A percentile compares a stretch with the other conserved stretches of the same genome.
These are phyloP conservation scores for Irpex rosettiformis DNA, from an alignment of 1,284 basidiomycete species.

Conservation along the genomic window DNA sequence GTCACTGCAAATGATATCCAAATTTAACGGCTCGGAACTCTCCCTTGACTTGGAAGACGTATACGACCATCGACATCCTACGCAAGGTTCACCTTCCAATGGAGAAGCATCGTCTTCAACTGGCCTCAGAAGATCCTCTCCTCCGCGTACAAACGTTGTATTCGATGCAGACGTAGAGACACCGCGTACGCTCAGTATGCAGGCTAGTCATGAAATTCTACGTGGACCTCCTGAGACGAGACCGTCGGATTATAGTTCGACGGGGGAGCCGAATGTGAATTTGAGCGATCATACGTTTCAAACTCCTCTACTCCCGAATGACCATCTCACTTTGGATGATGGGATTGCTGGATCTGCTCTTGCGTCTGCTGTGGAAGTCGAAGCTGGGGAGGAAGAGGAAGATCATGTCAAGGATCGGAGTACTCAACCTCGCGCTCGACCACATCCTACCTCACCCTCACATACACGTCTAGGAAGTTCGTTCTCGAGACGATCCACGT, in stretches of 20 bases:
- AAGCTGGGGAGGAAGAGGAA: not conserved
- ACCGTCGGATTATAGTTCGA: slow-evolving; percentile 37
- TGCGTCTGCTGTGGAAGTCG: not conserved
- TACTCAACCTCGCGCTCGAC: not conserved
- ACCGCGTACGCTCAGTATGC: slow-evolving; percentile 8
- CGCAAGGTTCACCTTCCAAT: not conserved
- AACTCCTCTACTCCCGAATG: slow-evolving; percentile 22
- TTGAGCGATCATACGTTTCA: slow-evolving; percentile 34
- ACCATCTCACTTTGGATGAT: not conserved
- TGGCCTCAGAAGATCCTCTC: not conserved
- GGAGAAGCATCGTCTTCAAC: not conserved
- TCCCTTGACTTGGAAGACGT: slow-evolving; percentile 72
- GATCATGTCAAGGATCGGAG: slow-evolving; percentile 5
- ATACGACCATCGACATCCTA: slow-evolving; percentile 38
- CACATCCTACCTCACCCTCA: too few species aligned
- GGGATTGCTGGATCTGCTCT: not conserved
- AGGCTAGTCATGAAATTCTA: slow-evolving; percentile 20
- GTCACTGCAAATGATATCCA: slow-evolving; percentile 78
- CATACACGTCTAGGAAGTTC: slow-evolving; percentile 1
- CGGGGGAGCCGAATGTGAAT: slow-evolving; percentile 34
- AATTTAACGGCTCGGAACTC: slow-evolving; percentile 76
- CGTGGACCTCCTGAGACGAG: slow-evolving; percentile 19
- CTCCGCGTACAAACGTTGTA: not conserved
- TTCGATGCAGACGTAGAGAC: slow-evolving; percentile 6
- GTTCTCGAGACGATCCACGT: not conserved